Base-by-base conservation (phyloP, 495 filamentous ascomycete genomes). In the Platismatia glauca region DNA sequence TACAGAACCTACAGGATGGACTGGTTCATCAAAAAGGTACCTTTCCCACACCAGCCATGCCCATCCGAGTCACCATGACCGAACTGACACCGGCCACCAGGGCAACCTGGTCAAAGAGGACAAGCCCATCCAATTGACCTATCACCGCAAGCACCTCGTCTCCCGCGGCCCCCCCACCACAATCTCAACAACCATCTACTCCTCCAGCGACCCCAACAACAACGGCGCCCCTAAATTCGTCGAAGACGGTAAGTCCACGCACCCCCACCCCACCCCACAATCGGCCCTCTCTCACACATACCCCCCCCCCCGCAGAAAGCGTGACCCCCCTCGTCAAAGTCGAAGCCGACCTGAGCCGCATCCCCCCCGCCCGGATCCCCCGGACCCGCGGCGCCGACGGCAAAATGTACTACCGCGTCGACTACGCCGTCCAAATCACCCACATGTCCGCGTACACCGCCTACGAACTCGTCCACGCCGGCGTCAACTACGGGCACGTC, bases 11-110 rank as follows among this genome's bases (percentile, higher is more conserved):
- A 44, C 2, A 60, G 56, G 13, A 69, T 72, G 66, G 22, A 65
- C 0, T 75, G 72, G 72, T 71, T 74, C 33, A 64, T 73, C 38
- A 7, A 55, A 7, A 74, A 73, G 66, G 71, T 70, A 60, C 4
- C 4, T 48, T 15, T 35, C 20, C 20, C 34, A n/a, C 22, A 16
- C 41, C 38, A 33, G 44, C 27, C 8, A 37, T 58, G 33, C 60
- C 37, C 60, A 5, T 41, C 22, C 15, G 4, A 15, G 22, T 12
- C 57, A 18, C 24, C n/a, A 12, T 0, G 6, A 24, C 22, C n/a
- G 9, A 22, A 8, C 44, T 46, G 44, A 46, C 44, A 59, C 33
- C 18, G 24, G 5, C 16, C 16, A 20, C 52, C n/a, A 72, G 69
- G 70, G 73, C 7, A 39, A 61, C 18, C 34, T 52, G 7, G 65